Evolutionary conservation across 768 basidiomycete species (phyloP), one percentile per base, ranked within the genome.

Genomic region (Brasilioporus rufonigricans): DNA sequence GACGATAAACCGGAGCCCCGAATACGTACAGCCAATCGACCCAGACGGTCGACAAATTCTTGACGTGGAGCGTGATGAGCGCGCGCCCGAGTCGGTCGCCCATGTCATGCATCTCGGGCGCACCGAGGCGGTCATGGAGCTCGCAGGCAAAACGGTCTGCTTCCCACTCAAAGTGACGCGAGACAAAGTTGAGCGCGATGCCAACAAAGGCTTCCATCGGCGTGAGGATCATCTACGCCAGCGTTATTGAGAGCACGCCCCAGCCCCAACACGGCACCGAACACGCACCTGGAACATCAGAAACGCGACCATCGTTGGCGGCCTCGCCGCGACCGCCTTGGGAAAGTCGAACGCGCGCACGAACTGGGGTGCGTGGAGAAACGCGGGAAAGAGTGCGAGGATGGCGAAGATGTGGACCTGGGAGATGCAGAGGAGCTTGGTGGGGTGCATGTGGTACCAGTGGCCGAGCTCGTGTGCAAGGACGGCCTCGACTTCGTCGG

Each of bases 401-500:
- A 95, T 89, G 60, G 84, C 78, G 73, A 96, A 90, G 59, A 93
- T 82, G 76, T 97, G 93, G 49, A 93, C 47, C 64, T 98, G 94
- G 38, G 89, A 89, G 61, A 96, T 80, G 53, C 83, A 76, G 66
- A 98, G 80, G 66, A 97, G 80, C 70, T 97, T 93, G 57, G 87
- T 87, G 1, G 93, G 91, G 77, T 98, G 96, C 61, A 85, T 79
- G 74, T 85, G 85, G 66, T 88, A 91, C 94, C 96, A 98, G 75
- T 98, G 96, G 0, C 96, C 96, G 33, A 98, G 87, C 64, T 98
- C 95, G 71, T 98, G 95, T 0, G 93, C 93, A 40, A 98, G 82
- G n/a, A 99, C 93, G 31, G 97, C 96, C 63, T 98, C 96, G 27
- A 99, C 93, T 70, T 98, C 93, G 24, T 92, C 90, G 0, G 94